phyloP scores from a whole-genome alignment of 768 basidiomycete species.

The Boletellus ananiceps region DNA sequence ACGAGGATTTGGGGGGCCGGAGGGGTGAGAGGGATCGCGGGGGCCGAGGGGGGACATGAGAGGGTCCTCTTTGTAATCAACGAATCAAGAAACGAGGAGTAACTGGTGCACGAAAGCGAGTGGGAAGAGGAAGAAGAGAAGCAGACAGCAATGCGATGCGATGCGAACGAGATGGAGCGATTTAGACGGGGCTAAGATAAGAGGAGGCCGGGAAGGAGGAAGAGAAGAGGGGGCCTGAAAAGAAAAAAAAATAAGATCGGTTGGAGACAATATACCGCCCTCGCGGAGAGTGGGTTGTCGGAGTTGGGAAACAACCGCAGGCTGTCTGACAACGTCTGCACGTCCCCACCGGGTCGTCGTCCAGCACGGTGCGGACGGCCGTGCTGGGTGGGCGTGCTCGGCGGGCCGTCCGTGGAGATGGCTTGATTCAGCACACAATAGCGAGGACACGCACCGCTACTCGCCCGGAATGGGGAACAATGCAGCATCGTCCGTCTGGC shows the following conservation, averaged over 20 bases:
- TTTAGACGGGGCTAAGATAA: conserved; percentile 34
- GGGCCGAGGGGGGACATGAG: conserved; percentile 44
- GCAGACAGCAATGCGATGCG: conserved; percentile 33
- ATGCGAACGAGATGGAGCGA: conserved; percentile 26
- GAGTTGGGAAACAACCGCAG: conserved; percentile 28
- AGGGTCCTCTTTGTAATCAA: conserved; percentile 21
- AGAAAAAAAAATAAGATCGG: conserved; percentile 27
- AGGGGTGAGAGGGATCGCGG: conserved; percentile 37
- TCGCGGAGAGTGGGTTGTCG: conserved; percentile 33
- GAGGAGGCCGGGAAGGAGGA: conserved; percentile 10
- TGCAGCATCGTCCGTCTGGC: conserved; percentile 11
- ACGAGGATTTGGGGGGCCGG: conserved; percentile 29
- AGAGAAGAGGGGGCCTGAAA: conserved; percentile 18
- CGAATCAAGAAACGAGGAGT: conserved; percentile 24
- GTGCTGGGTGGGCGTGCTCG: not conserved
- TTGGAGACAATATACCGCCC: conserved; percentile 22
- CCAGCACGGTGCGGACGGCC: not conserved
- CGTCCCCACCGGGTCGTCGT: not conserved
- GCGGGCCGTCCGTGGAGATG: conserved; percentile 5
- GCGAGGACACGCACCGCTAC: conserved; percentile 18
- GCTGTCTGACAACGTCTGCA: conserved; percentile 16
- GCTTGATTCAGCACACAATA: conserved; percentile 26
- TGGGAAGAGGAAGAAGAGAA: conserved; percentile 11
- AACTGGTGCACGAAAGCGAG: conserved; percentile 31
- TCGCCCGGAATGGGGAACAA: conserved; percentile 28